A percentile compares a stretch with the other conserved stretches of the same genome.
Evolutionary conservation across 2,329 filamentous ascomycete genomes (phyloP).

Genomic region (Sporothrix protearum): DNA sequence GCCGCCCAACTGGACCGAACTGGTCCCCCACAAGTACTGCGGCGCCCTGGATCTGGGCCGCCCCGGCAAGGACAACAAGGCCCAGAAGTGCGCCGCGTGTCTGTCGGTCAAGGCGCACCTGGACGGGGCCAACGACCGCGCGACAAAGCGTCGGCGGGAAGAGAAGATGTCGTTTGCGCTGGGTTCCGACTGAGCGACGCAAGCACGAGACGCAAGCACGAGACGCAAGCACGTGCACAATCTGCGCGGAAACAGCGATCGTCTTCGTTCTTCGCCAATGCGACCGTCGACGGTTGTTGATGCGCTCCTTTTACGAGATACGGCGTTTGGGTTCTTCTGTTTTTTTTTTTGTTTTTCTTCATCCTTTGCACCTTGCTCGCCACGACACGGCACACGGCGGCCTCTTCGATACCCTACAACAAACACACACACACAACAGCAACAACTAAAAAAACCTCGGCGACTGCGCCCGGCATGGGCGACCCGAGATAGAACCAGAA

Average conservation of each 20-base stretch:
- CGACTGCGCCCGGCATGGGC: neutral
- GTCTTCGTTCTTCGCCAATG: neutral
- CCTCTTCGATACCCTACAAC: neutral
- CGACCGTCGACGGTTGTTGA: neutral
- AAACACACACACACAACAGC: neutral
- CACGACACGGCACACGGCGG: neutral
- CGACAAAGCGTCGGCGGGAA: constrained; percentile 19
- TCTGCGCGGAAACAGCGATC: neutral
- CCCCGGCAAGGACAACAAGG: constrained; percentile 25
- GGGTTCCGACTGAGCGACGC: neutral
- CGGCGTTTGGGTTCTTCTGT: neutral
- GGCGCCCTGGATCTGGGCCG: constrained; percentile 25
- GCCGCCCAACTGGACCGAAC: constrained; percentile 26
- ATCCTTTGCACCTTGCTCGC: neutral
- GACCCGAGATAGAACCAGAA: too few relatives aligned
- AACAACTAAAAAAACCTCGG: neutral
- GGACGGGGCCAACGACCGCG: constrained; percentile 14
- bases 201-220: neutral
- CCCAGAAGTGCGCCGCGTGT: constrained; percentile 24
- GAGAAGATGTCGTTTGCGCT: constrained; percentile 25
- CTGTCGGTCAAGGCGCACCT: constrained; percentile 21
- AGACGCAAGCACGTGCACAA: neutral
- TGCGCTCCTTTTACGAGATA: neutral
- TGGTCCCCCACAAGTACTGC: constrained; percentile 26
- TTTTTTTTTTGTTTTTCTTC: neutral